Evolutionary conservation across 2,329 filamentous ascomycete species (phyloP).

Genomic region (Sporothrix schenckii): DNA sequence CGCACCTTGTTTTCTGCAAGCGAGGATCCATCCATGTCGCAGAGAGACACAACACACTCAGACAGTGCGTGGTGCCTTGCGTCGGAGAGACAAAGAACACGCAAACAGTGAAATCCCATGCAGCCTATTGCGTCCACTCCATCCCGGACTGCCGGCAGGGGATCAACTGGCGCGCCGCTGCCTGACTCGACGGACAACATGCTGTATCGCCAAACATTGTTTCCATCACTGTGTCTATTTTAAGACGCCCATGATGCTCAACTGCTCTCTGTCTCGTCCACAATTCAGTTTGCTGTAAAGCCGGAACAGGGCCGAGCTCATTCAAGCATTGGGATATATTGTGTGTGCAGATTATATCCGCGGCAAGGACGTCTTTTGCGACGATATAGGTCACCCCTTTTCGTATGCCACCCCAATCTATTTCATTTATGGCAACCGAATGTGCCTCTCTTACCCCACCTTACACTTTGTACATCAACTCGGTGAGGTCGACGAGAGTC

Average conservation of each 20-base stretch:
- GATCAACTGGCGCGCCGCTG: too few species aligned
- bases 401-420: conserved; percentile 11
- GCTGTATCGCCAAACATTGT: too few species aligned
- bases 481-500: neutral
- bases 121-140: too few species aligned
- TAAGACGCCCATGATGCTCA: neutral
- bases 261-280: neutral
- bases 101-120: too few species aligned
- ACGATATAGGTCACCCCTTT: neutral
- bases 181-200: too few species aligned
- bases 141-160: too few species aligned
- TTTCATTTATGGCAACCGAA: neutral
- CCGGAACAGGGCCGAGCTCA: neutral
- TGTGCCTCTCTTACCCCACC: conserved; percentile 10
- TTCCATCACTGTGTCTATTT: neutral
- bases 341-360: neutral
- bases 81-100: too few species aligned
- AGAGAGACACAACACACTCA: too few species aligned
- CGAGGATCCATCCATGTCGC: too few species aligned
- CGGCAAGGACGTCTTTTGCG: neutral
- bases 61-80: too few species aligned
- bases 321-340: neutral
- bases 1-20: too few species aligned
- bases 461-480: neutral
- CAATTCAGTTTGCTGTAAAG: neutral